Evolutionary conservation across 441 rosid genomes (phyloP), one percentile per base, ranked within the genome.

Genomic region (Erodium trifolium): DNA sequence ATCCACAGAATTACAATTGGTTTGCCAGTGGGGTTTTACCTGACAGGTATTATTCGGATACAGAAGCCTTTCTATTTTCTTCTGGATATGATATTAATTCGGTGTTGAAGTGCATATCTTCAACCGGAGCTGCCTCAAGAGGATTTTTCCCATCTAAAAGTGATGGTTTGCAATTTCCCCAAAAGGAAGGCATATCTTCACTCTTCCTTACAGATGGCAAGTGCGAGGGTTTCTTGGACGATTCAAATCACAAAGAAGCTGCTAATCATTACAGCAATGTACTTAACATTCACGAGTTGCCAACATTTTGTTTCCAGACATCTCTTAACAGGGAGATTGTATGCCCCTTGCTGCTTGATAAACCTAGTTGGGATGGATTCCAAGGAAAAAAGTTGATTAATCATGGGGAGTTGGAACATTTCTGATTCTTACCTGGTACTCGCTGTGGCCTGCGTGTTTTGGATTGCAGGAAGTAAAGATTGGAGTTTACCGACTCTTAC

Each of bases 281-380:
- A 45, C 4, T 39, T 65, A 57, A 64, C 62, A 39, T 69, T 16
- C 31, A 68, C 35, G 78, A 78, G 65, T 27, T 47, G 78, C 63
- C 75, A 68, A 68, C 78, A 17, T 68, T 66, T 34, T 64, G 60
- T 72, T 71, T 68, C 35, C 68, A 73, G n/a, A 12, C 65, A n/a
- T 63, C 73, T 43, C 29, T 60, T 37, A 63, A 37, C 51, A 70
- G 68, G 34, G 70, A 64, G 53, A 66, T 66, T 69, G 49, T 34
- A 43, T 57, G 31, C 17, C 78, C 77, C 39, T 69, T 71, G 73
- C 68, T 73, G 49, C 77, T 69, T 14, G 73, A 75, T 65, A 73
- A 72, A 64, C 68, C 75, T 27, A n/a, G 65, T 37, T 57, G 74
- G 72, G 73, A 75, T 34, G 71, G n/a, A 66, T 71, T 49, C 29